Percentiles rank a stretch among this genome's conserved stretches.
Evolutionary conservation across 768 basidiomycete genomes (phyloP).

Genomic region (Boletus rubropictus): DNA sequence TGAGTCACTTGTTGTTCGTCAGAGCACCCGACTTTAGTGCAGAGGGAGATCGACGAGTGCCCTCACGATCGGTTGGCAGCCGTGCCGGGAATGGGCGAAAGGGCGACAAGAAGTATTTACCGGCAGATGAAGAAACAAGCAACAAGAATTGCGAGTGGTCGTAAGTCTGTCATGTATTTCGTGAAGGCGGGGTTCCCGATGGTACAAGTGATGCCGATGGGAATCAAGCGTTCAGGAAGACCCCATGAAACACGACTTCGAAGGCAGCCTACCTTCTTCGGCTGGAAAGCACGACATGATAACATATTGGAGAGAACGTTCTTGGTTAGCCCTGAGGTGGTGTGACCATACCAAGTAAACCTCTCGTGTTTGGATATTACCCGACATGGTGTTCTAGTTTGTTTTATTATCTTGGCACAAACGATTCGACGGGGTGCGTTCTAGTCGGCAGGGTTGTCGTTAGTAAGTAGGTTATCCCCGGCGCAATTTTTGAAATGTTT

Average conservation of each 20-base stretch:
- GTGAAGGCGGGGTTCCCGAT: background rate
- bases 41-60: background rate
- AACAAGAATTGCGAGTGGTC: background rate
- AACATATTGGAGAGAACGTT: background rate
- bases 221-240: slow-evolving; percentile 1
- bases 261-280: background rate
- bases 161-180: slow-evolving; percentile 1
- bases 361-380: background rate
- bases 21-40: slow-evolving; percentile 6
- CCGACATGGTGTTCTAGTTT: background rate
- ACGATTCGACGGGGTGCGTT: background rate
- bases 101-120: background rate
- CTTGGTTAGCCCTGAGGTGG: background rate
- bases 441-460: background rate
- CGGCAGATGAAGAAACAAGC: background rate
- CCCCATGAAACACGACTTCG: slow-evolving; percentile 4
- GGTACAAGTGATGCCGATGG: slow-evolving; percentile 2
- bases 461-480: background rate
- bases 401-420: background rate
- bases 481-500: background rate
- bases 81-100: background rate
- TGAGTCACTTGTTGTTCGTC: background rate
- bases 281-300: background rate
- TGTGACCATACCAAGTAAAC: slow-evolving; percentile 1
- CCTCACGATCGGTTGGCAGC: background rate